These are phyloP conservation scores for Cyclocybe cylindracea DNA, from an alignment of 768 basidiomycete genomes.

Conservation along the genomic window DNA sequence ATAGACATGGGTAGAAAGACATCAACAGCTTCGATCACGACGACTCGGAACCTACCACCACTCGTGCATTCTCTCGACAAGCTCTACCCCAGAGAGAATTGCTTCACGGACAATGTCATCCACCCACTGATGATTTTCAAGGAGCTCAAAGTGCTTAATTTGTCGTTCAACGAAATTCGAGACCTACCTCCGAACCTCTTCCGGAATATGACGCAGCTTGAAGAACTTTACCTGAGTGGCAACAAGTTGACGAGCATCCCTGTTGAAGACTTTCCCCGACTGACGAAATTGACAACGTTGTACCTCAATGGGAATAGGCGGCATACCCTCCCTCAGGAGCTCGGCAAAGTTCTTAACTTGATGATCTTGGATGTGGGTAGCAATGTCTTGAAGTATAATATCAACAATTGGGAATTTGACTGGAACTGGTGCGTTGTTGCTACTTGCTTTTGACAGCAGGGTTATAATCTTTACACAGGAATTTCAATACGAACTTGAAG, in stretches of 20 bases:
- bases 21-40: constrained; percentile 28
- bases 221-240: constrained; percentile 93
- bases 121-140: constrained; percentile 73
- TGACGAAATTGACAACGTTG: constrained; percentile 69
- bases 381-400: constrained; percentile 94
- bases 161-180: constrained; percentile 94
- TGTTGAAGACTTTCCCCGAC: constrained; percentile 79
- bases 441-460: neutral
- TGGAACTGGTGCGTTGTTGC: constrained; percentile 86
- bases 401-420: constrained; percentile 98
- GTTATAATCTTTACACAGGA: constrained; percentile 53
- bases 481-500: constrained; percentile 89
- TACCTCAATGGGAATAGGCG: constrained; percentile 96
- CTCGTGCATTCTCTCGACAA: constrained; percentile 73
- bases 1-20: constrained; percentile 29
- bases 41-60: constrained; percentile 20
- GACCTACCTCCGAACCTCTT: constrained; percentile 83
- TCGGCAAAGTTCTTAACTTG: constrained; percentile 80
- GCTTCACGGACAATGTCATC: constrained; percentile 76
- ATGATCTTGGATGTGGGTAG: constrained; percentile 89
- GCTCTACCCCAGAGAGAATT: constrained; percentile 90
- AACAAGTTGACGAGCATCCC: constrained; percentile 91
- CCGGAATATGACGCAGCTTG: constrained; percentile 63
- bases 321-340: constrained; percentile 90
- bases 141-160: constrained; percentile 80